These are phyloP conservation scores for Bonia amplexicaulis DNA, from an alignment of 176 grass and related monocot genomes.

Conservation along the genomic window DNA sequence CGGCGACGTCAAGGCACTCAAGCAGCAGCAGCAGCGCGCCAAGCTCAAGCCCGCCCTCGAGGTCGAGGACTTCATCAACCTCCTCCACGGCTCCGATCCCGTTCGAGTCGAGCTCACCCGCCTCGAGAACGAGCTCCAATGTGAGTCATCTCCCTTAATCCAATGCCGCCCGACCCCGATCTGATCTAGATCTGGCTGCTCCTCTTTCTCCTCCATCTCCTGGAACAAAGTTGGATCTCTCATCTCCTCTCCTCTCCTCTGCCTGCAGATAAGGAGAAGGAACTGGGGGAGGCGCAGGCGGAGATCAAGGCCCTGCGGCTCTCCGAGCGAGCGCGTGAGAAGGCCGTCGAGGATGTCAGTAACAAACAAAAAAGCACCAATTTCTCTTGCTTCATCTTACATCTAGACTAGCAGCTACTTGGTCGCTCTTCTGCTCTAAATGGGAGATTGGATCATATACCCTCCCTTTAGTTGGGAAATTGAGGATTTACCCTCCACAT, in stretches of 20 bases:
- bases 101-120: slow-evolving; percentile 86
- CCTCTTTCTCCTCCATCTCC: not conserved
- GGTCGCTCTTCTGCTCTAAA: not conserved
- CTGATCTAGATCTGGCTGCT: not conserved
- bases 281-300: slow-evolving; percentile 74
- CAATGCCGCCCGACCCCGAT: not conserved
- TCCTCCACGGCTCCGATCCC: slow-evolving; percentile 97
- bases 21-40: slow-evolving; percentile 27
- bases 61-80: slow-evolving; percentile 96
- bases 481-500: too few species aligned
- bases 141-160: not conserved
- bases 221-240: slow-evolving; percentile 7
- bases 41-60: slow-evolving; percentile 72
- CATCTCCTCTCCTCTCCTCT: not conserved
- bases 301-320: slow-evolving; percentile 85
- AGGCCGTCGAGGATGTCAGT: slow-evolving; percentile 94
- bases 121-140: slow-evolving; percentile 84
- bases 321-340: slow-evolving; percentile 93
- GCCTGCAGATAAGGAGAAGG: slow-evolving; percentile 82
- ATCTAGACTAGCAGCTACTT: not conserved
- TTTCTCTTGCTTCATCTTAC: not conserved
- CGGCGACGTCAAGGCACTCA: slow-evolving; percentile 32
- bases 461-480: too few species aligned
- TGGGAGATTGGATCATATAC: too few species aligned
- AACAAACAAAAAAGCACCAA: not conserved